Base-by-base conservation (phyloP, 2,329 filamentous ascomycete species). In the Sclerotinia spermophila region DNA sequence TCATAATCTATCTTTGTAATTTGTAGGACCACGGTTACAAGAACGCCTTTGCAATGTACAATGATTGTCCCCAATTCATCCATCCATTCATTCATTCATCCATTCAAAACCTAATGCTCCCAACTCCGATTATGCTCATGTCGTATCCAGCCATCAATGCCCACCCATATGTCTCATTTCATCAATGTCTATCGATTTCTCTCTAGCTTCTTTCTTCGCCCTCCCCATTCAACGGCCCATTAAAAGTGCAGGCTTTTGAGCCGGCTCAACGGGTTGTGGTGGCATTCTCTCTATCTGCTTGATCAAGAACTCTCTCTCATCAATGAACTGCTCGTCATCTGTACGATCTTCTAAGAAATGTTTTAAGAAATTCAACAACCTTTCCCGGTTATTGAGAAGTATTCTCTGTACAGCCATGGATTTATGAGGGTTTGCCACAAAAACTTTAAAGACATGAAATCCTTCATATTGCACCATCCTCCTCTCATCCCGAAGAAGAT, bases 381-480 rank as follows among this genome's bases (percentile, higher is more conserved):
- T 92, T 74, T 97, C 94, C 71, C 94, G 89, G 80, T 99, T 99
- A 87, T 97, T 97, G 76, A 98, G 90, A 74, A 99, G 84, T 78
- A 99, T 97, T 79, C 95, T 93, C 80, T 97, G 94, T 64, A 99
- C 96, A 45, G 94, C 93, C 72, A 95, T 86, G n/a, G 93, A 97
- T 83, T 99, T 99, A 84, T 98, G 94, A 11, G 96, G 96, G 80
- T 99, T 99, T 72, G 96, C 96, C 68, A 98, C 96, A 81, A 99
- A 99, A 73, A 99, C 95, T 85, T 99, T 99, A 86, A 99, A 99
- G 56, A 99, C 95, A 80, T 99, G 96, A 81, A 99, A 99, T 11
- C 94, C 96, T 81, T 99, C 96, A 80, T 99, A 99, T 82, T 98
- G 96, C 73, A 99, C 96, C 94, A 99, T 99, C 81, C 97, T 96